phyloP scores from a whole-genome alignment of 2,329 filamentous ascomycete genomes.

The Xylaria arbuscula region DNA sequence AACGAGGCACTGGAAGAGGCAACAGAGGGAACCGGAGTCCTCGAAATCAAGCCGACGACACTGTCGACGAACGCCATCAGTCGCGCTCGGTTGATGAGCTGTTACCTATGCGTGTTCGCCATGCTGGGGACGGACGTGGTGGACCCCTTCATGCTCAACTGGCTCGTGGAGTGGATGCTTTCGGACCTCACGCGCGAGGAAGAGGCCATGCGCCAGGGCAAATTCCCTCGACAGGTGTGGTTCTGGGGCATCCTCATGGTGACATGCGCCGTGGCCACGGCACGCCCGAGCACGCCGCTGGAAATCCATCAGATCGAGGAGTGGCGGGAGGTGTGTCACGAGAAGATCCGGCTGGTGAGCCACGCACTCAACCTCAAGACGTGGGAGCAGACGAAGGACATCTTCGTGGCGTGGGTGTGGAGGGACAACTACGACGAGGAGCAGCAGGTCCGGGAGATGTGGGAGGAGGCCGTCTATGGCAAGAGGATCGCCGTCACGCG shows the following conservation, averaged over 20 bases:
- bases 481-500: constrained; percentile 36
- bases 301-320: constrained; percentile 43
- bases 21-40: constrained; percentile 12
- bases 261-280: constrained; percentile 41
- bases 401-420: constrained; percentile 40
- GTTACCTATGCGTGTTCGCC: constrained; percentile 40
- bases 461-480: constrained; percentile 42
- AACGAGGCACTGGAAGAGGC: constrained; percentile 38
- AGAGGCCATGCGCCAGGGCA: constrained; percentile 39
- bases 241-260: constrained; percentile 44
- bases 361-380: constrained; percentile 39
- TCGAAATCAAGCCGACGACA: constrained; percentile 31
- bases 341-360: constrained; percentile 42
- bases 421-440: constrained; percentile 41
- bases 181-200: constrained; percentile 41
- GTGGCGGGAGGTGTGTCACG: constrained; percentile 40
- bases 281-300: constrained; percentile 37
- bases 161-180: constrained; percentile 44
- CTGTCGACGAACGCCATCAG: constrained; percentile 41
- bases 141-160: constrained; percentile 43
- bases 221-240: constrained; percentile 41
- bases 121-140: constrained; percentile 41
- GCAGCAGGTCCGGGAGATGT: constrained; percentile 42
- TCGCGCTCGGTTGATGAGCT: constrained; percentile 41
- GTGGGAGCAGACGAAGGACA: constrained; percentile 41